Conservation (phyloP, 1,139 yeast genomes). For the Geotrichum reessii region DNA sequence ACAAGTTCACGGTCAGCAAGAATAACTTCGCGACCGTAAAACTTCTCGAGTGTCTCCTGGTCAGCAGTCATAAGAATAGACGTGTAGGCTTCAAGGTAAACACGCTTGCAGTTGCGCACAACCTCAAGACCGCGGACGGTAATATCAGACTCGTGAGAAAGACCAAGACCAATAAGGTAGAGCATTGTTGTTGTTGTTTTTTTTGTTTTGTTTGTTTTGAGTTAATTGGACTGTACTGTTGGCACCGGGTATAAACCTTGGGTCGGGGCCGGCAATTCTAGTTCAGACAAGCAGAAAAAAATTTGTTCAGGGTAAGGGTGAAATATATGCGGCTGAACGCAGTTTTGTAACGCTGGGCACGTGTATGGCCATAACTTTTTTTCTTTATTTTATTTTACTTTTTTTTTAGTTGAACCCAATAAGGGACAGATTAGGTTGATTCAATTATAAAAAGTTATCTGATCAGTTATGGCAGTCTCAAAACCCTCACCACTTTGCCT, state of each 20-base stretch:
- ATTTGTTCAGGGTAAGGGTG: slow-evolving; percentile 6
- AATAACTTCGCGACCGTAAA: slow-evolving; percentile 78
- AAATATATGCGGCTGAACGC: background rate
- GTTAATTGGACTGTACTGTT: background rate
- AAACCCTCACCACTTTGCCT: background rate
- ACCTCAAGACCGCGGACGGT: slow-evolving; percentile 91
- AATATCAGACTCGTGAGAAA: slow-evolving; percentile 82
- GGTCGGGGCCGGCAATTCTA: background rate
- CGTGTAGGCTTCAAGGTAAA: slow-evolving; percentile 91
- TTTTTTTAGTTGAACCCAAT: background rate
- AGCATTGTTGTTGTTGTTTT: slow-evolving; percentile 49
- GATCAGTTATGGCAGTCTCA: background rate
- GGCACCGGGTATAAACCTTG: background rate
- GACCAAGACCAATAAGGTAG: slow-evolving; percentile 85
- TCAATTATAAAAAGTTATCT: background rate
- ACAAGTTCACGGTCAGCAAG: slow-evolving; percentile 94
- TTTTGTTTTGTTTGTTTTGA: background rate
- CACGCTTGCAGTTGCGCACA: slow-evolving; percentile 75
- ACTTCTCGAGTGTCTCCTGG: slow-evolving; percentile 54
- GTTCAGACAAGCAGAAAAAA: background rate
- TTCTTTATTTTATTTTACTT: background rate
- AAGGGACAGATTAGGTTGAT: background rate
- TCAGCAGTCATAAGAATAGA: slow-evolving; percentile 92
- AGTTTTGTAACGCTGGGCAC: background rate
- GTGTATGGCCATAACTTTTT: background rate